A percentile compares a stretch with the other conserved stretches of the same genome.
phyloP scores from a whole-genome alignment of 148 eudicot genomes.

The Diospyros kaki region DNA sequence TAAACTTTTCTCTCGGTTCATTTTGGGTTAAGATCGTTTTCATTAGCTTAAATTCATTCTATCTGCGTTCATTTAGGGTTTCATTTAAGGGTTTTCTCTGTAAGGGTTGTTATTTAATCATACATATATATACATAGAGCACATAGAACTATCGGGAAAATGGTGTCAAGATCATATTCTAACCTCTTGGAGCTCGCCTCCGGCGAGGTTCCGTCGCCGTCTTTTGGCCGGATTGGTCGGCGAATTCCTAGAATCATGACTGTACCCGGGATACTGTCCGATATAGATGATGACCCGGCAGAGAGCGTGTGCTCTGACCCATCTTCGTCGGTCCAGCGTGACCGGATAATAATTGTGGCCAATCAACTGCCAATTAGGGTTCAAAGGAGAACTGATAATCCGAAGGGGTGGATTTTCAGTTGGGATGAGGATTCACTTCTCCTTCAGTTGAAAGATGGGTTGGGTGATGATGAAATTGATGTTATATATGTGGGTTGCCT shows the following conservation, averaged over 20 bases:
- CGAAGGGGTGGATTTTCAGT: constrained; percentile 26
- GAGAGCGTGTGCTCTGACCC: constrained; percentile 34
- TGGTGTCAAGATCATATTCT: constrained; percentile 50
- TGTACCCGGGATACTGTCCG: constrained; percentile 37
- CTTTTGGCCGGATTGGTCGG: constrained; percentile 34
- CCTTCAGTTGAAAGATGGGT: constrained; percentile 38
- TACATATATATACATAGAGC: neutral
- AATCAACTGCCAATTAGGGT: constrained; percentile 39
- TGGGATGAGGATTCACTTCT: constrained; percentile 30
- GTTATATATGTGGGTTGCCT: constrained; percentile 44
- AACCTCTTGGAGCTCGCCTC: constrained; percentile 45
- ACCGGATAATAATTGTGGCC: constrained; percentile 39
- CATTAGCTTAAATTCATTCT: neutral
- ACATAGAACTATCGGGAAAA: constrained; percentile 7
- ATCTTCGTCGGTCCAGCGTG: constrained; percentile 29
- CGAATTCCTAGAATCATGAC: constrained; percentile 46
- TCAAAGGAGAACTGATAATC: constrained; percentile 11
- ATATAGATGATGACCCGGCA: constrained; percentile 35
- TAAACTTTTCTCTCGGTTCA: neutral
- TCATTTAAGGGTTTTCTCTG: neutral
- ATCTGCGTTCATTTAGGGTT: constrained; percentile 1
- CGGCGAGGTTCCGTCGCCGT: constrained; percentile 40
- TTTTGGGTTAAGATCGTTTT: neutral
- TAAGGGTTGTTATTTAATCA: neutral
- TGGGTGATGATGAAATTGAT: constrained; percentile 37